A percentile compares a stretch with the other conserved stretches of the same genome.
Evolutionary conservation across 805 yeast species (phyloP).

Genomic region (Candida khao-thaluensis): DNA sequence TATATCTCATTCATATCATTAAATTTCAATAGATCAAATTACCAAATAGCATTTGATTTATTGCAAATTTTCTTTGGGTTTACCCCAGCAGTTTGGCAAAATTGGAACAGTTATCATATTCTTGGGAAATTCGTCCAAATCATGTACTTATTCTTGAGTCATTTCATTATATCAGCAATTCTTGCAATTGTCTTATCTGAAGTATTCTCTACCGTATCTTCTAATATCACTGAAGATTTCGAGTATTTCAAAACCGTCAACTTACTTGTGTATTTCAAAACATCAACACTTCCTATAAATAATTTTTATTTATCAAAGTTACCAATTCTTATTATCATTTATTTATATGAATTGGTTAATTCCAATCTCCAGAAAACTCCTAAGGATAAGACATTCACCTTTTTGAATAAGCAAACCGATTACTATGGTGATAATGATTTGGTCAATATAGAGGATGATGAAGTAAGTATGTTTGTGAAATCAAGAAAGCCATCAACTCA

Average conservation of each 20-base stretch:
- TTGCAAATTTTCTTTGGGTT: slow-evolving; percentile 55
- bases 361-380: slow-evolving; percentile 17
- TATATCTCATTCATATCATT: slow-evolving; percentile 53
- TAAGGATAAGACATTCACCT: slow-evolving; percentile 32
- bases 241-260: slow-evolving; percentile 41
- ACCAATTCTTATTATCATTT: slow-evolving; percentile 35
- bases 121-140: slow-evolving; percentile 49
- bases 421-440: slow-evolving; percentile 31
- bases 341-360: slow-evolving; percentile 29
- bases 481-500: slow-evolving; percentile 27
- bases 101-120: slow-evolving; percentile 48
- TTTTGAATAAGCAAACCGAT: slow-evolving; percentile 29
- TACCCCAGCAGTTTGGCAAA: slow-evolving; percentile 60
- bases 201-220: slow-evolving; percentile 35
- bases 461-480: slow-evolving; percentile 25
- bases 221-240: slow-evolving; percentile 38
- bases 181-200: slow-evolving; percentile 53
- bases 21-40: slow-evolving; percentile 40
- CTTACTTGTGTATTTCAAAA: slow-evolving; percentile 35
- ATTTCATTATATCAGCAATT: slow-evolving; percentile 54
- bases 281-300: slow-evolving; percentile 19
- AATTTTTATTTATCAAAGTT: slow-evolving; percentile 29
- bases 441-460: slow-evolving; percentile 24
- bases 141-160: slow-evolving; percentile 52
- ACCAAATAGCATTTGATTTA: slow-evolving; percentile 50